Conservation (phyloP, 2,329 filamentous ascomycete genomes). For the Ascosphaera acerosa region DNA sequence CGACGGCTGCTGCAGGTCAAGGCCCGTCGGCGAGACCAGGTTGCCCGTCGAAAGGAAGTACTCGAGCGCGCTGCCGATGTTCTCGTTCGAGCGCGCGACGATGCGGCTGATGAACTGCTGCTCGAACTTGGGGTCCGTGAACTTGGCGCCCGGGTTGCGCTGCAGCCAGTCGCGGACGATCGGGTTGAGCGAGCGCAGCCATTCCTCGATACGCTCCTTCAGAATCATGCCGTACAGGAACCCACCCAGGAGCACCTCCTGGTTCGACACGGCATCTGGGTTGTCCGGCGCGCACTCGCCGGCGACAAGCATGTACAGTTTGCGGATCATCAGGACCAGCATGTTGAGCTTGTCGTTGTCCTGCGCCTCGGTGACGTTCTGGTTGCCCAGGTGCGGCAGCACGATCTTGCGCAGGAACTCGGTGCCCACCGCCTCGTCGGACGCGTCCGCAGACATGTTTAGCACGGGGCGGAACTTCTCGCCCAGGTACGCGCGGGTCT, state of each 20-base stretch:
- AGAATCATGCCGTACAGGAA: conserved; percentile 88
- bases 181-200: conserved; percentile 39
- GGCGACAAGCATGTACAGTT: conserved; percentile 77
- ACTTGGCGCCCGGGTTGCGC: conserved; percentile 28
- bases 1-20: conserved; percentile 83
- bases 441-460: conserved; percentile 57
- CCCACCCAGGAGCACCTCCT: conserved; percentile 79
- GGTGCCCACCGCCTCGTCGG: conserved; percentile 67
- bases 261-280: conserved; percentile 86
- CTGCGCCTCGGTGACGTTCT: conserved; percentile 59
- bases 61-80: conserved; percentile 63
- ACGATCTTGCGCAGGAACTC: conserved; percentile 82
- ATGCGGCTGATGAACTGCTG: conserved; percentile 59
- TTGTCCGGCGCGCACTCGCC: conserved; percentile 88
- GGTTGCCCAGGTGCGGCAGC: conserved; percentile 69
- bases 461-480: conserved; percentile 78
- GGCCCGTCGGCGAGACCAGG: conserved; percentile 64
- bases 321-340: conserved; percentile 86
- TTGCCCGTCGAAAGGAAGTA: conserved; percentile 97
- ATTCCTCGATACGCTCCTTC: conserved; percentile 84
- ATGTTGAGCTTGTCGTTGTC: conserved; percentile 84
- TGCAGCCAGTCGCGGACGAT: conserved; percentile 29
- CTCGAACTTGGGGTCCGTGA: conserved; percentile 50
- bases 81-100: conserved; percentile 61
- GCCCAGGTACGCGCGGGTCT: conserved; percentile 68